phyloP scores from a whole-genome alignment of 2,329 filamentous ascomycete species.

The Truncatella angustata region DNA sequence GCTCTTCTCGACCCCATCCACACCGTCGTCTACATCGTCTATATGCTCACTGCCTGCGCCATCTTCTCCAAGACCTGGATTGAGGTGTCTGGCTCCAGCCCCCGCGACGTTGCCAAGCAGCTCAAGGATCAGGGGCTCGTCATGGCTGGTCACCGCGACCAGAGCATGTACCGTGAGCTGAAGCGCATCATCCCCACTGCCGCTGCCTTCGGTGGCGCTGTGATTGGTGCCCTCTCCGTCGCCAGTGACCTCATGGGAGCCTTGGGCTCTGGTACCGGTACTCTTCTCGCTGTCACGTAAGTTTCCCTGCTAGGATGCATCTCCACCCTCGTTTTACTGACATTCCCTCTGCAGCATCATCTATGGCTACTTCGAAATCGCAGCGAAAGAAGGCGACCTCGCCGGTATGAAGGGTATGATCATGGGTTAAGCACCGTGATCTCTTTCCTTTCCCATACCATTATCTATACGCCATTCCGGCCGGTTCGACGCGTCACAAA shows the following conservation, averaged over 20 bases:
- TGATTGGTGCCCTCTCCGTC: slow-evolving; percentile 96
- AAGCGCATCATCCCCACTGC: slow-evolving; percentile 99
- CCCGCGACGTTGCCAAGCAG: slow-evolving; percentile 98
- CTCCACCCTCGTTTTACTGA: slow-evolving; percentile 24
- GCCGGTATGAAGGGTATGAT: slow-evolving; percentile 75
- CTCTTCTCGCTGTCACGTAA: slow-evolving; percentile 96
- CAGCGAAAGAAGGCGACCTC: slow-evolving; percentile 96
- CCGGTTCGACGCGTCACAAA: neutral
- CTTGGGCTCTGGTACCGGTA: slow-evolving; percentile 95
- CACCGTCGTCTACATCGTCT: slow-evolving; percentile 90
- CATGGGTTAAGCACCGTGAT: slow-evolving; percentile 53
- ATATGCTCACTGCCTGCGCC: slow-evolving; percentile 97
- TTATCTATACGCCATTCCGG: neutral
- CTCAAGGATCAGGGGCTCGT: slow-evolving; percentile 99
- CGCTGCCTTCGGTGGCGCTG: slow-evolving; percentile 96
- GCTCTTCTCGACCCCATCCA: slow-evolving; percentile 96
- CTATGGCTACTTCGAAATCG: slow-evolving; percentile 99
- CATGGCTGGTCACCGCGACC: slow-evolving; percentile 98
- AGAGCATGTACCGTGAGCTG: slow-evolving; percentile 99
- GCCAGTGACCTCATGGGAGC: slow-evolving; percentile 94
- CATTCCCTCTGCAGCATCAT: slow-evolving; percentile 70
- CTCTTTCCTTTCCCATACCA: neutral
- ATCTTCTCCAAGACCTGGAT: slow-evolving; percentile 99
- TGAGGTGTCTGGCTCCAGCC: slow-evolving; percentile 96
- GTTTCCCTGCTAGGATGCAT: slow-evolving; percentile 36